Base-by-base conservation (phyloP, 441 rosid genomes). In the Lepidium campestre region DNA sequence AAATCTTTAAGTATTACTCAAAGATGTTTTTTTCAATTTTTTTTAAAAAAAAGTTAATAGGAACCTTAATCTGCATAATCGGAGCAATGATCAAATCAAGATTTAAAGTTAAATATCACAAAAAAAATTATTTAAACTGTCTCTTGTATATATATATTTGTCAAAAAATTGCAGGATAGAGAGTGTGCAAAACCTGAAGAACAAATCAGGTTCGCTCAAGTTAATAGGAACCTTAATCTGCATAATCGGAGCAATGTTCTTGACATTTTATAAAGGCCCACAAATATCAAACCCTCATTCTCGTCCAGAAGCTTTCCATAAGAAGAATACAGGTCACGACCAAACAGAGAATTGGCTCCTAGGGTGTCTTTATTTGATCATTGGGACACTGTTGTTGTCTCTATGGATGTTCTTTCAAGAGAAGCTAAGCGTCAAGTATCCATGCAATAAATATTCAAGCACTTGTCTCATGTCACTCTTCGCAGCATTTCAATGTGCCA, bases 381-480 rank as follows among this genome's bases (percentile, higher is more conserved):
- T 18, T 1, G 77, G 73, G 34, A 37, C 62, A 4, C 14, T 47
- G 31, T 45, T 60, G 13, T 20, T 73, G 52, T 67, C 77, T 37
- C 52, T 68, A 3, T 73, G 77, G 77, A 67, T 73, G 77, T 67
- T 67, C 42, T 67, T 61, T 67, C 77, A 73, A 56, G 68, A 58
- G 14, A 73, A 47, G n/a, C 18, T 73, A 45, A 61, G 45, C 18
- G 49, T 13, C 6, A 73, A 59, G 50, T 73, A 73, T 55, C 73
- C 77, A 14, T 42, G 59, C 17, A 53, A 3, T 40, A 71, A 61
- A 52, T 73, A 54, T 29, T 54, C 77, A 36, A 73, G 77, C 22
- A 73, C 77, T 6, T 67, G 72, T 47, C 68, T 73, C 13, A 60
- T 73, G 77, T 73, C 77, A 25, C n/a, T 73, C 4, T 73, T 73